Evolutionary conservation across 441 rosid species (phyloP), one percentile per base, ranked within the genome.

Genomic region (Populus hybrid): DNA sequence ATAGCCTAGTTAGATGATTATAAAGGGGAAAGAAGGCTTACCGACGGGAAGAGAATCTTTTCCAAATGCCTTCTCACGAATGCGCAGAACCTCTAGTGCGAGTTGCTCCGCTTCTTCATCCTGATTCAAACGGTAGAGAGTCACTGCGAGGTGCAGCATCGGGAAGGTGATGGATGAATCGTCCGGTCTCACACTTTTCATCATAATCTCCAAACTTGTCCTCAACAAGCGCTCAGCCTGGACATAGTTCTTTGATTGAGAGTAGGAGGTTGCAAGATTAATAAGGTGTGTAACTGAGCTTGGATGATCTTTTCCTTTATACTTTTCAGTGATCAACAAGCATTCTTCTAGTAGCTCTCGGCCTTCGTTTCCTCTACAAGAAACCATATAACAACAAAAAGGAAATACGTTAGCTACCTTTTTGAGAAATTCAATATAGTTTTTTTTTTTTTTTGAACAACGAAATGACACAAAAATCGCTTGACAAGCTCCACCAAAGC

Each of bases 291-390:
- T 77, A 75, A 89, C 93, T 73, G 85, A 84, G 85, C 89, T 86
- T 12, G 95, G 93, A 80, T 93, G 91, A 11, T 86, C 87, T 78
- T 87, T 88, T 78, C 97, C 98, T 78, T 86, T 87, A 66, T 21
- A 81, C 73, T 87, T 86, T 86, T 95, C 99, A 23, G 87, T 79
- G 75, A 89, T 85, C 77, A 88, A 75, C 86, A 95, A 82, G 86
- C 97, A 90, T 82, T 95, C 95, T 89, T 93, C 97, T 77, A 93
- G 81, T 57, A 92, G 85, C 83, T 88, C 89, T 65, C 91, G 87
- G 24, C 99, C 99, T 88, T 95, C 98, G n/a, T 87, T 83, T 81
- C 89, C 92, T 86, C 99, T 93, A 74, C n/a, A 75, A 70, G 54
- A 21, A 79, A 42, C 77, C 69, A 70, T 70, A 42, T 70, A 20